Conservation (phyloP, 331 rosid species). For the Pyracantha coccinea region DNA sequence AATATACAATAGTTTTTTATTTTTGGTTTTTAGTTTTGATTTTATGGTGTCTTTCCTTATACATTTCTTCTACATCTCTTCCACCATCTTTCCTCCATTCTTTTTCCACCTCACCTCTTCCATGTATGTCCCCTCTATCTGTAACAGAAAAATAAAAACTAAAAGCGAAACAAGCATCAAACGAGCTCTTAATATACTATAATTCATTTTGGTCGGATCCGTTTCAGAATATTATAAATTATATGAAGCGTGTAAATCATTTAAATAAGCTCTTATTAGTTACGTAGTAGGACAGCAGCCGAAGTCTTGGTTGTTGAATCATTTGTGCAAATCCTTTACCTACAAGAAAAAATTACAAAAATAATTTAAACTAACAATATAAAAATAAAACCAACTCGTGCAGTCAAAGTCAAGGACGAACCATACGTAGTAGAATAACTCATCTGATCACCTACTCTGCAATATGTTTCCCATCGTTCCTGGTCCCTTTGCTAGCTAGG, state of each 20-base stretch:
- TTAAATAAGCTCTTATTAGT: not conserved
- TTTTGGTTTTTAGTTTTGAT: too few species aligned
- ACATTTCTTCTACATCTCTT: too few species aligned
- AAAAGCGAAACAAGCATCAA: too few species aligned
- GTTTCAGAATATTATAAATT: not conserved
- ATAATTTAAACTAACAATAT: not conserved
- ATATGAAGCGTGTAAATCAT: not conserved
- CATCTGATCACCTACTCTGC: constrained; percentile 3
- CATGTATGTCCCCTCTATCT: too few species aligned
- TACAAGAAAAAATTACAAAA: not conserved
- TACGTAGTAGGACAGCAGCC: not conserved
- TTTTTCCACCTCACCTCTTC: too few species aligned
- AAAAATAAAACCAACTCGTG: not conserved
- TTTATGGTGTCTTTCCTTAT: too few species aligned
- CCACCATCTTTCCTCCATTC: too few species aligned
- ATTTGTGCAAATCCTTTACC: not conserved
- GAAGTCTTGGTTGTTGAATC: constrained; percentile 3
- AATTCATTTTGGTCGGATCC: not conserved
- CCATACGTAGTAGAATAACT: not conserved
- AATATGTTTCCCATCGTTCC: not conserved
- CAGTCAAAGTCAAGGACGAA: constrained; percentile 9
- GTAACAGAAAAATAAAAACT: too few species aligned
- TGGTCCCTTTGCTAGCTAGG: not conserved
- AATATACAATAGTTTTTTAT: too few species aligned
- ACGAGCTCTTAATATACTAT: too few species aligned